These are phyloP conservation scores for Claviceps africana DNA, from an alignment of 2,329 filamentous ascomycete species.

Conservation along the genomic window DNA sequence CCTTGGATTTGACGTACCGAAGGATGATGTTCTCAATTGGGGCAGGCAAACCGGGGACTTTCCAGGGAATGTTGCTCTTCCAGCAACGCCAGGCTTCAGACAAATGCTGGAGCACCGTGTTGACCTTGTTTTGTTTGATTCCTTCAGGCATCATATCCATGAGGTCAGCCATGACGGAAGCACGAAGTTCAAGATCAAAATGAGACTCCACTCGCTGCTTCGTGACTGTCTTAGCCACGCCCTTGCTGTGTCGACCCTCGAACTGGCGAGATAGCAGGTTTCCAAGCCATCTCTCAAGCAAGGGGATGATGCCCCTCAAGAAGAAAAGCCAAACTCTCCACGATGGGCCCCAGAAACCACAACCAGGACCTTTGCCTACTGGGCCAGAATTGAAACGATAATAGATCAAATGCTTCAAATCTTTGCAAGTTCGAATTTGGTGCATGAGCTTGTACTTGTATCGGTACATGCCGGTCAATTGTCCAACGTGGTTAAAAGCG, in stretches of 20 bases:
- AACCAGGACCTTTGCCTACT: constrained; percentile 93
- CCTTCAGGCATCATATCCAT: constrained; percentile 99
- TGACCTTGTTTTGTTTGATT: constrained; percentile 98
- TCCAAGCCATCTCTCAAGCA: constrained; percentile 92
- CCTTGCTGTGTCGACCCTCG: constrained; percentile 95
- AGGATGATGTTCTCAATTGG: constrained; percentile 98
- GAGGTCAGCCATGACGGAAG: constrained; percentile 95
- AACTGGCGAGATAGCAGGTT: constrained; percentile 95
- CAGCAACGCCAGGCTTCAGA: constrained; percentile 98
- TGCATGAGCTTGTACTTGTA: constrained; percentile 99
- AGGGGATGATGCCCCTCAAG: constrained; percentile 93
- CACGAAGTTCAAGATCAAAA: constrained; percentile 91
- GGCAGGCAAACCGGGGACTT: constrained; percentile 88
- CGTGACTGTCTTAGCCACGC: constrained; percentile 95
- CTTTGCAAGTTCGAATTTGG: constrained; percentile 97
- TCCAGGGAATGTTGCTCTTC: constrained; percentile 99
- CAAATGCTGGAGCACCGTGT: constrained; percentile 90
- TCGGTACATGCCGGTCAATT: constrained; percentile 97
- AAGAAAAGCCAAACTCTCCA: constrained; percentile 99
- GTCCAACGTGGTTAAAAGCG: constrained; percentile 96
- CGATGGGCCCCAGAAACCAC: constrained; percentile 96
- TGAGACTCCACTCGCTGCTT: constrained; percentile 98
- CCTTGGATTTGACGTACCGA: constrained; percentile 97
- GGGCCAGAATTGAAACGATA: constrained; percentile 96
- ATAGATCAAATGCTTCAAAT: constrained; percentile 97